Base-by-base conservation (phyloP, 768 basidiomycete species). In the Rhodosporidiobolus sp. region DNA sequence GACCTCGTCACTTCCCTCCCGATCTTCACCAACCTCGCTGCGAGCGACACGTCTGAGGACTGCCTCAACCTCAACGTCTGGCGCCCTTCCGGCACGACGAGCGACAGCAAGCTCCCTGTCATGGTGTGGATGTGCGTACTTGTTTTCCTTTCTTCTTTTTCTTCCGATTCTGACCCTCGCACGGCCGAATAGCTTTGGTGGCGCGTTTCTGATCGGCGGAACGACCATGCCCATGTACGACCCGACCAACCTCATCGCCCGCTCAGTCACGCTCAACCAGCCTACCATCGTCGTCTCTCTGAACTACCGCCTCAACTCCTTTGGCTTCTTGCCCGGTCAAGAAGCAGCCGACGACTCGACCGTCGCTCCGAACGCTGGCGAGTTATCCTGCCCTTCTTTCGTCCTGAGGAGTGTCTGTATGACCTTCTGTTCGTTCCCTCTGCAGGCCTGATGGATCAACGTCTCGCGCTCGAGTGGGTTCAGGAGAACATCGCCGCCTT, bases 401-500 rank as follows among this genome's bases (percentile, higher is more conserved):
- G n/a, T n/a, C n/a, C n/a, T n/a, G n/a, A n/a, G n/a, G n/a, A n/a
- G n/a, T n/a, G n/a, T n/a, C n/a, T n/a, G n/a, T n/a, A n/a, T n/a
- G n/a, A n/a, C n/a, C n/a, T n/a, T n/a, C n/a, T n/a, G n/a, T n/a
- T n/a, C n/a, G n/a, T n/a, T n/a, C n/a, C n/a, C n/a, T n/a, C n/a
- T n/a, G n/a, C 69, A 26, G 69, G 82, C 3, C 79, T 86, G 28
- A 81, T 80, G 32, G 86, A 87, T 70, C 82, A 89, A 79, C 82
- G 83, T 2, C 80, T 83, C 46, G 87, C 87, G 0, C 80, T 90
- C 1, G 74, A 81, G 22, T 90, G 88, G 78, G 81, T 89, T 1
- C 85, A 88, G 70, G 80, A 87, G n/a, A 59, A 69, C 50, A 69
- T 73, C 58, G 54, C 28, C 2, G 19, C 11, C 7, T 69, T 73